Evolutionary conservation across 441 rosid genomes (phyloP), one percentile per base, ranked within the genome.

Genomic region (Adansonia grandidieri): DNA sequence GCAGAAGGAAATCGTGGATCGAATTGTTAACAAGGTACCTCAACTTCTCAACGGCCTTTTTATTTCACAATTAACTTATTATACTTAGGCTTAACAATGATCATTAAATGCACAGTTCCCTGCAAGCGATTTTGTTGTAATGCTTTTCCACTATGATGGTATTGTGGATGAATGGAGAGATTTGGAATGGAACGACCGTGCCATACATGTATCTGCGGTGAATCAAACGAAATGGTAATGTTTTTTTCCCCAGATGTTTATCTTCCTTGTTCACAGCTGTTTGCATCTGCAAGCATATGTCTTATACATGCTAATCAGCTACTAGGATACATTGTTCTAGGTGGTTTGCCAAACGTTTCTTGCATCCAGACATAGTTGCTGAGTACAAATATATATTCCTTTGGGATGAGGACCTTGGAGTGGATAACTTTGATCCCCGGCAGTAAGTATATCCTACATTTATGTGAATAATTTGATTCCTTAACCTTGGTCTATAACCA

Each of bases 291-390:
- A 15, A 28, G 28, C 47, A 47, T 44, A 15, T 40, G 64, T 56
- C 24, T 17, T 28, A 32, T 72, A 7, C 64, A 37, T 15, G 15
- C 14, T 56, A 28, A 53, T 6, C 9, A 13, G n/a, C 32, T 37
- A 0, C 14, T 69, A 66, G 10, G 57, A 45, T 65, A 63, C 75
- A 51, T 77, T 75, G 9, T 74, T 58, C 40, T 73, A 90, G 94
- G 94, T 90, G 94, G 94, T 90, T 90, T 73, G 92, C 94, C 1
- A 90, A 90, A 67, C 82, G 94, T 13, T 90, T 89, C 84, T 85
- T 90, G 89, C 92, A 90, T 80, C 94, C 92, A 0, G 89, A 90
- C 74, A 87, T 90, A 50, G 88, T 87, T 51, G 84, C 80, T 1
- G 92, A 86, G 71, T 90, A 90, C 22, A 84, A 87, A 48, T 90